Evolutionary conservation across 2,329 filamentous ascomycete genomes (phyloP).

Genomic region (Sporothrix variecibatus): DNA sequence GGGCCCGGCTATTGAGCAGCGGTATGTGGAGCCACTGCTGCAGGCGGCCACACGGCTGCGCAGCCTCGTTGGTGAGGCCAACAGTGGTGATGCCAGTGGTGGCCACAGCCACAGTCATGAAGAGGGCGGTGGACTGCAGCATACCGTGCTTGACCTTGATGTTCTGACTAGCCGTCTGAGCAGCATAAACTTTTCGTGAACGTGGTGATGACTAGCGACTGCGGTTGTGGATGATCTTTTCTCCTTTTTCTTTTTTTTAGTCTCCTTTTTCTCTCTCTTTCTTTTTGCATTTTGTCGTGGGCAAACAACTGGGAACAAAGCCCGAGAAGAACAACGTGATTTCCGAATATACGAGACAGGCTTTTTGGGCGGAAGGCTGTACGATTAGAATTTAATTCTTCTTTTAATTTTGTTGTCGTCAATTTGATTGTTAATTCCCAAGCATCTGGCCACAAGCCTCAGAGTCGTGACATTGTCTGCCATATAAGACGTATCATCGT

Average conservation of each 20-base stretch:
- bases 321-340: not conserved
- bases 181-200: constrained; percentile 29
- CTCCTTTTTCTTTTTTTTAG: not conserved
- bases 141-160: constrained; percentile 27
- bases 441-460: no score
- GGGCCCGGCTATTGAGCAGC: constrained; percentile 58
- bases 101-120: not conserved
- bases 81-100: not conserved
- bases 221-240: not conserved
- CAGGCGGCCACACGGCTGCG: constrained; percentile 37
- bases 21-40: constrained; percentile 58
- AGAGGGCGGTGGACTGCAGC: constrained; percentile 2
- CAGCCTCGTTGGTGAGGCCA: not conserved
- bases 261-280: not conserved
- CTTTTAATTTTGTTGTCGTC: not conserved
- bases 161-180: constrained; percentile 27
- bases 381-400: not conserved
- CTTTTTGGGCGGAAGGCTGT: not conserved
- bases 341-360: not conserved
- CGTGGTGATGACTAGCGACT: not conserved
- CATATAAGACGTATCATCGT: not conserved
- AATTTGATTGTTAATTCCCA: not conserved
- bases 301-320: not conserved
- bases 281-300: not conserved
- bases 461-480: not conserved